These are phyloP conservation scores for Lactuca sativa DNA, from an alignment of 129 eudicot species.

Conservation along the genomic window DNA sequence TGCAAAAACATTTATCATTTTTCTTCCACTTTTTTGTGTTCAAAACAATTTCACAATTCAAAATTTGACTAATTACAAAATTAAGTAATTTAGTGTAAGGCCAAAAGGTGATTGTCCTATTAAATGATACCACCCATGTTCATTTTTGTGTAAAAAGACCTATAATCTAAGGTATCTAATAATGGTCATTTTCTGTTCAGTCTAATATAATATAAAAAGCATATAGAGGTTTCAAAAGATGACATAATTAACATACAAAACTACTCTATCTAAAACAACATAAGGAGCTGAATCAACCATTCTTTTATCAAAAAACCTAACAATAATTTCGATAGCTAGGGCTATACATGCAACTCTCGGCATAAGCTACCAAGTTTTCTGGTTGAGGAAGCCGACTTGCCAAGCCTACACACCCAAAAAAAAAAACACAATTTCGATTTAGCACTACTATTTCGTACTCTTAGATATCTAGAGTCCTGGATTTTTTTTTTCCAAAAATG, in stretches of 20 bases:
- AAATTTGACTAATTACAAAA: too few relatives aligned
- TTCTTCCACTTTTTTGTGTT: too few relatives aligned
- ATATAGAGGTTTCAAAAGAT: background rate
- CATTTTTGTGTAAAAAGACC: too few relatives aligned
- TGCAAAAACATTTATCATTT: too few relatives aligned
- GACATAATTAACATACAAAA: constrained; percentile 9
- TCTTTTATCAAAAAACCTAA: constrained; percentile 24
- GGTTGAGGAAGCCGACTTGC: constrained; percentile 94
- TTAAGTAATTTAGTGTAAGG: too few relatives aligned
- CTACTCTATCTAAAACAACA: background rate
- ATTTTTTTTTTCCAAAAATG: too few relatives aligned
- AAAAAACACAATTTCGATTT: background rate
- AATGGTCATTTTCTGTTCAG: background rate
- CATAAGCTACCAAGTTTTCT: constrained; percentile 66
- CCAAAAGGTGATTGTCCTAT: too few relatives aligned
- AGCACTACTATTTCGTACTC: background rate
- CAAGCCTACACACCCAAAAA: constrained; percentile 47
- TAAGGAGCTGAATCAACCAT: background rate
- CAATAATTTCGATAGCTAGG: constrained; percentile 83
- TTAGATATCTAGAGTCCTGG: background rate
- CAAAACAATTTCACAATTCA: too few relatives aligned
- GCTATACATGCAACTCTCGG: constrained; percentile 99
- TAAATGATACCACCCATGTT: too few relatives aligned
- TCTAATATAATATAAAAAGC: background rate
- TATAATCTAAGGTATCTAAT: too few relatives aligned